These are phyloP conservation scores for Pseudogymnoascus sp. DNA, from an alignment of 2,329 filamentous ascomycete species.

Conservation along the genomic window DNA sequence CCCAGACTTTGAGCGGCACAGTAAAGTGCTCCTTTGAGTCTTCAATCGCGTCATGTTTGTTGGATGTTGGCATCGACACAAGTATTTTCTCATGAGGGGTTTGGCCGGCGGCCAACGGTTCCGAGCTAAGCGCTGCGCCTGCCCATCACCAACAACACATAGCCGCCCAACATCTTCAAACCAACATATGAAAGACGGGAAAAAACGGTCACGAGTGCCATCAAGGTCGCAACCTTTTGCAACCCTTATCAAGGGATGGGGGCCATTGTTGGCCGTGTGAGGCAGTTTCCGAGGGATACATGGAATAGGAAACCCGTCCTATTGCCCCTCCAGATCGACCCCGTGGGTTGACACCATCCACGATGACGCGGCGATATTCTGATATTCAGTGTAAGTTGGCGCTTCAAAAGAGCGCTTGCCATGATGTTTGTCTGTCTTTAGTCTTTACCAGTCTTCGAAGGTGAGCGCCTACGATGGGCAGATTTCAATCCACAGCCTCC, in stretches of 20 bases:
- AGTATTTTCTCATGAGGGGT: neutral
- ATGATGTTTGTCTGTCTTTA: neutral
- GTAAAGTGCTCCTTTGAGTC: neutral
- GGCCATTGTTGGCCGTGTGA: slow-evolving; percentile 5
- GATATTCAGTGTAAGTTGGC: slow-evolving; percentile 4
- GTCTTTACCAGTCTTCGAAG: neutral
- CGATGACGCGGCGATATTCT: neutral
- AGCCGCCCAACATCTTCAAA: neutral
- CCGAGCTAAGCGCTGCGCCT: slow-evolving; percentile 5
- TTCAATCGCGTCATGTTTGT: neutral
- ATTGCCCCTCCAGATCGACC: neutral
- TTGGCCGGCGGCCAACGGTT: neutral
- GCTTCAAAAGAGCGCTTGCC: neutral
- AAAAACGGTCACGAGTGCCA: neutral
- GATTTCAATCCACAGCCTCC: slow-evolving; percentile 2
- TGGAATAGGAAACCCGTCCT: slow-evolving; percentile 2
- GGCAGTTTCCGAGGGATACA: neutral
- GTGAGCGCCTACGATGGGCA: neutral
- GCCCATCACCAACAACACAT: neutral
- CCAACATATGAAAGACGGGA: neutral
- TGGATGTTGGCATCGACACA: neutral
- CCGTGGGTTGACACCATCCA: neutral
- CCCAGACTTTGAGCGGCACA: neutral
- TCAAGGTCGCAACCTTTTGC: neutral
- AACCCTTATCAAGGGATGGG: neutral